Evolutionary conservation across 2,329 filamentous ascomycete genomes (phyloP), one percentile per base, ranked within the genome.

Genomic region (Ciborinia camelliae): DNA sequence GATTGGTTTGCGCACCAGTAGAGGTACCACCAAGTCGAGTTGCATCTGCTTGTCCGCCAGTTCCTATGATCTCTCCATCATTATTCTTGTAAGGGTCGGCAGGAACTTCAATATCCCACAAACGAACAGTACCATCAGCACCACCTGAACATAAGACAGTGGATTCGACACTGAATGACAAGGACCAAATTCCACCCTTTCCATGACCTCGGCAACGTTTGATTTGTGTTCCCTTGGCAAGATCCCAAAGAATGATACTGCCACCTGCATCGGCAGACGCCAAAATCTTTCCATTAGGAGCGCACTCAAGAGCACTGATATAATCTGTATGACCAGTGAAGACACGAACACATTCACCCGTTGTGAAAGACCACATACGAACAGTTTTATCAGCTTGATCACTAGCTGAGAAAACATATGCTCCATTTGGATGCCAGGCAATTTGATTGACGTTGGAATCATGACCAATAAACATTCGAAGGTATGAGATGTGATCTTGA

Each of bases 181-280:
- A 82, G 6, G 91, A 95, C 87, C 92, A 96, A 70, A 99, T 93
- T 12, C 94, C 94, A 43, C 92, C 93, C 75, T 96, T 95, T 43
- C 88, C 92, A 73, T 99, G 95, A 3, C 95, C 95, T 51, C 92
- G 90, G 80, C 96, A 96, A 52, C 92, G 89, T 82, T 99, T 99
- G 73, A 95, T 87, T 28, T 91, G 85, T 26, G 87, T 86, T 6
- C 93, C 95, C 62, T 91, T 90, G n/a, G 87, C 87, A 23, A 99
- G 84, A 73, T 97, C 93, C 95, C 95, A 99, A 66, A 99, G 86
- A 71, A 96, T 87, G 67, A 99, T 98, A 68, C 90, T 93, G 41
- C 95, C 95, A 5, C 89, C 86, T 65, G 90, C 86, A 74, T 98
- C 95, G 7, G 90, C 95, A 63, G 91, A 96, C 10, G 95, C 95